phyloP scores from a whole-genome alignment of 306 rosid species.

The Cucumis melo region DNA sequence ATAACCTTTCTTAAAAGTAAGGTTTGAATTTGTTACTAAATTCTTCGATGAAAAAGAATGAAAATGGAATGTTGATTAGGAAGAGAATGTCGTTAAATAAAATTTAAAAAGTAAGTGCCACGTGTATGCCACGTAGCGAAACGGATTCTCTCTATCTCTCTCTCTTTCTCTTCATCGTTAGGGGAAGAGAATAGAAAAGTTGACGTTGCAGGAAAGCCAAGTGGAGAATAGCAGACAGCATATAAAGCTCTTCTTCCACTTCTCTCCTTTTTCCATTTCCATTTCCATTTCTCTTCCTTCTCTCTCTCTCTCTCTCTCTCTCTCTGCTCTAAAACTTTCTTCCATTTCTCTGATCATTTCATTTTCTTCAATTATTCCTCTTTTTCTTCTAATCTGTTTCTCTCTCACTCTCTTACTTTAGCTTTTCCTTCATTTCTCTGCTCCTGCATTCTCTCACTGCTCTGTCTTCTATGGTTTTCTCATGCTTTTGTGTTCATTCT shows the following conservation, averaged over 20 bases:
- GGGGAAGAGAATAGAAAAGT: not conserved
- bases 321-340: not conserved
- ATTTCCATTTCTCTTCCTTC: not conserved
- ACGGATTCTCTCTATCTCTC: not conserved
- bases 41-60: too few species aligned
- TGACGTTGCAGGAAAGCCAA: slow-evolving; percentile 14
- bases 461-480: not conserved
- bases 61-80: too few species aligned
- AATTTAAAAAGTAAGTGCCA: not conserved
- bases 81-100: not conserved
- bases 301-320: not conserved
- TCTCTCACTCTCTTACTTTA: slow-evolving; percentile 1
- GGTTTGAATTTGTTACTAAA: not conserved
- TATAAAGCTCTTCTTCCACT: slow-evolving; percentile 7
- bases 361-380: too few species aligned
- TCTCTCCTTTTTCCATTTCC: slow-evolving; percentile 2
- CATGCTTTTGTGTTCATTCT: not conserved
- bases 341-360: not conserved
- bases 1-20: too few species aligned
- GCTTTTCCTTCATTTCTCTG: not conserved
- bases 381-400: not conserved
- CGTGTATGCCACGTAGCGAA: not conserved
- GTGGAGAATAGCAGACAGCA: not conserved
- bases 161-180: not conserved
- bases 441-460: not conserved